A percentile compares a stretch with the other conserved stretches of the same genome.
Conservation (phyloP, 345 rosid species). For the Camelina hispida region DNA sequence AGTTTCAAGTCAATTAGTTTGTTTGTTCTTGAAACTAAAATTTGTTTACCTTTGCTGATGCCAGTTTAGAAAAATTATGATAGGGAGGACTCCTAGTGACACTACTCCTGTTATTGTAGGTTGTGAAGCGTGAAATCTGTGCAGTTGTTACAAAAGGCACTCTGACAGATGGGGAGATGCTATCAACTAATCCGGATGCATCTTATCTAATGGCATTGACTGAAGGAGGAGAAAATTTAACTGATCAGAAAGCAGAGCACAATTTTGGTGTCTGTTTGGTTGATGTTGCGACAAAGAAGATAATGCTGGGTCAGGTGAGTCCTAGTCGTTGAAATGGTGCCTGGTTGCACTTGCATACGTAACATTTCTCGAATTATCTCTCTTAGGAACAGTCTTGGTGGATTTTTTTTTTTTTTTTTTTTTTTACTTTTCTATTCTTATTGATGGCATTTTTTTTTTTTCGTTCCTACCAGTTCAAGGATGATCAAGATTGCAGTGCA, state of each 20-base stretch:
- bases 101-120: slow-evolving; percentile 56
- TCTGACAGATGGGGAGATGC: slow-evolving; percentile 87
- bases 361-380: slow-evolving; percentile 14
- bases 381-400: slow-evolving; percentile 12
- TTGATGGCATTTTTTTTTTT: slow-evolving; percentile 26
- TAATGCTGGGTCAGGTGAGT: slow-evolving; percentile 85
- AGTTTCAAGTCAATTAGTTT: slow-evolving; percentile 10
- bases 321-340: slow-evolving; percentile 15
- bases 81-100: slow-evolving; percentile 37
- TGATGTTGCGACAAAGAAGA: slow-evolving; percentile 89
- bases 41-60: slow-evolving; percentile 12
- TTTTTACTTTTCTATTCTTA: slow-evolving; percentile 21
- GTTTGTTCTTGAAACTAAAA: slow-evolving; percentile 15
- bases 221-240: slow-evolving; percentile 53
- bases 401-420: slow-evolving; percentile 1
- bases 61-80: slow-evolving; percentile 15
- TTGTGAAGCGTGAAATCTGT: slow-evolving; percentile 97
- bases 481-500: slow-evolving; percentile 81
- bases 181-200: slow-evolving; percentile 85
- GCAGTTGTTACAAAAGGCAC: slow-evolving; percentile 93
- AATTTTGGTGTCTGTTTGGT: slow-evolving; percentile 79
- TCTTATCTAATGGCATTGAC: slow-evolving; percentile 87
- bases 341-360: slow-evolving; percentile 9
- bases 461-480: slow-evolving; percentile 63
- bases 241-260: slow-evolving; percentile 49